phyloP scores from a whole-genome alignment of 306 rosid genomes.

The Gastrolobium villosum region DNA sequence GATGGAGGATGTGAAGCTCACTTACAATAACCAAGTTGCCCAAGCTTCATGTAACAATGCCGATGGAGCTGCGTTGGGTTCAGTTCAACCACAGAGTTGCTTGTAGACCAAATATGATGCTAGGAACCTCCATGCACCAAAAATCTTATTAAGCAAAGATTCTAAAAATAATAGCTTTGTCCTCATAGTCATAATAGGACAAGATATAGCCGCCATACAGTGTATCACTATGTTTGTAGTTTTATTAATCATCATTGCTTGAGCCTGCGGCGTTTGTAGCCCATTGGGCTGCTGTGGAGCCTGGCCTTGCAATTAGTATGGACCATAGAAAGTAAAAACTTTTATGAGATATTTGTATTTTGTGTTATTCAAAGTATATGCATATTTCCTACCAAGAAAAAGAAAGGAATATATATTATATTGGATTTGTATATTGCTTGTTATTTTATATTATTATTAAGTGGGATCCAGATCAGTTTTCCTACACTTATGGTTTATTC shows the following conservation, averaged over 20 bases:
- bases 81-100: constrained; percentile 63
- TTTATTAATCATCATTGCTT: constrained; percentile 19
- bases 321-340: constrained; percentile 7
- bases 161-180: neutral
- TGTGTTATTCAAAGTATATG: neutral
- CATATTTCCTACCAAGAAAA: neutral
- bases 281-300: constrained; percentile 29
- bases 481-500: no score
- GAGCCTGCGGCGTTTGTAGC: constrained; percentile 38
- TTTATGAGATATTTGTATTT: constrained; percentile 1
- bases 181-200: neutral
- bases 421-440: neutral
- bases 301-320: constrained; percentile 44
- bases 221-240: constrained; percentile 9
- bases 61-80: constrained; percentile 46
- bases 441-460: neutral
- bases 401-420: neutral
- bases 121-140: neutral
- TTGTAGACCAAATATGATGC: constrained; percentile 24
- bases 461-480: neutral
- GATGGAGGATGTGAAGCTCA: constrained; percentile 63
- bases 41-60: constrained; percentile 57
- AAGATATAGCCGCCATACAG: constrained; percentile 4
- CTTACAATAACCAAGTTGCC: constrained; percentile 54
- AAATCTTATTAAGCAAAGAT: neutral